phyloP scores from a whole-genome alignment of 2,329 filamentous ascomycete genomes.

The Aspergillus quadricinctus region DNA sequence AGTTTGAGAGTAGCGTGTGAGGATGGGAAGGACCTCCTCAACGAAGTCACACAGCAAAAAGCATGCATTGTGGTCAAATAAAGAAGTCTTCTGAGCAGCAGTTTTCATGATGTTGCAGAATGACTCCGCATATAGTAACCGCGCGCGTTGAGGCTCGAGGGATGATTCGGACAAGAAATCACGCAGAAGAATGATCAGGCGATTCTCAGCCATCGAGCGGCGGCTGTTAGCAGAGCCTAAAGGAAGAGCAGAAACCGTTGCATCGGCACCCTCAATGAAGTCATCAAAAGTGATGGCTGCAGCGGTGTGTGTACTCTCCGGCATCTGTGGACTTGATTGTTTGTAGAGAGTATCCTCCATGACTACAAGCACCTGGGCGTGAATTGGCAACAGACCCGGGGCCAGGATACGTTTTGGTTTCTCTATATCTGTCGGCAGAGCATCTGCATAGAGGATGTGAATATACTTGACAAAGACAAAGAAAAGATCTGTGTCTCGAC shows the following conservation, averaged over 20 bases:
- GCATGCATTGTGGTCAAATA: conserved; percentile 77
- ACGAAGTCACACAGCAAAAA: conserved; percentile 89
- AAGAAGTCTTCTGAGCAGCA: conserved; percentile 68
- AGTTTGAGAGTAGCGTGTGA: conserved; percentile 56
- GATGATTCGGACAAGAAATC: conserved; percentile 68
- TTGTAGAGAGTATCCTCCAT: conserved; percentile 81
- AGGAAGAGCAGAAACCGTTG: conserved; percentile 59
- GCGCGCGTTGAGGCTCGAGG: conserved; percentile 50
- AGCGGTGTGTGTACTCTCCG: conserved; percentile 42
- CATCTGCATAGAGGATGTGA: conserved; percentile 72
- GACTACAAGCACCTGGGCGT: conserved; percentile 74
- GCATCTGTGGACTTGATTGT: conserved; percentile 50
- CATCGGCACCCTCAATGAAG: conserved; percentile 61
- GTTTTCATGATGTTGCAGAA: conserved; percentile 71
- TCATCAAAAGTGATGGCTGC: conserved; percentile 63
- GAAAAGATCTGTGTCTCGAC: conserved; percentile 81
- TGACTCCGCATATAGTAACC: conserved; percentile 69
- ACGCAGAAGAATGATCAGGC: conserved; percentile 74
- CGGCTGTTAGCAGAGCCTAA: conserved; percentile 66
- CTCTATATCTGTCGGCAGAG: conserved; percentile 55
- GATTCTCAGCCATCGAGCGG: conserved; percentile 82
- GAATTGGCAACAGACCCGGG: conserved; percentile 74
- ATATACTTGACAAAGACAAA: conserved; percentile 90
- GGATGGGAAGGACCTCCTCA: conserved; percentile 70
- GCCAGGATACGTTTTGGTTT: conserved; percentile 58